A percentile compares a stretch with the other conserved stretches of the same genome.
Conservation (phyloP, 805 yeast genomes). For the Sugiyamaella lignohabitans region DNA sequence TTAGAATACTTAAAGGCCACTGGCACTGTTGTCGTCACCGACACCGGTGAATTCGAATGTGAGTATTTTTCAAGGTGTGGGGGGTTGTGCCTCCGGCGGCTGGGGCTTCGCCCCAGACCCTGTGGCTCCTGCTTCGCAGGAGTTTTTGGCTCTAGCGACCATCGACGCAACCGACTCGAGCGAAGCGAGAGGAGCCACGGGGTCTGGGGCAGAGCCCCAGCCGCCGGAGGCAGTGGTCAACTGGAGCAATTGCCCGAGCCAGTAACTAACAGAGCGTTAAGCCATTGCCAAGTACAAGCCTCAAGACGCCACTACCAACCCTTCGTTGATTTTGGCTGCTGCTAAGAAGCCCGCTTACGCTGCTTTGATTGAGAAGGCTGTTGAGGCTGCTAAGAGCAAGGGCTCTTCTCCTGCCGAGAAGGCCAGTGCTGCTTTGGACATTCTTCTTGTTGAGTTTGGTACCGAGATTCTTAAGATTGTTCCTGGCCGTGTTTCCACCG, state of each 20-base stretch:
- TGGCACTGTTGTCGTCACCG: constrained; percentile 96
- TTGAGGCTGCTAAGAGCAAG: constrained; percentile 68
- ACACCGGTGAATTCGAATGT: constrained; percentile 96
- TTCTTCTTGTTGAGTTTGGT: constrained; percentile 94
- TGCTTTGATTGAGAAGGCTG: constrained; percentile 82
- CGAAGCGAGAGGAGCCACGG: too few species aligned
- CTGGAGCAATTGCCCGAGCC: not conserved
- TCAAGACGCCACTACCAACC: constrained; percentile 99
- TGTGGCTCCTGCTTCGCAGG: too few species aligned
- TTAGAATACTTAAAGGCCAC: constrained; percentile 89
- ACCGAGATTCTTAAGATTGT: constrained; percentile 85
- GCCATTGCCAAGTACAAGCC: constrained; percentile 95
- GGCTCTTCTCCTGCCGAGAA: constrained; percentile 41
- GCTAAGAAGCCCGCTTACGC: constrained; percentile 86
- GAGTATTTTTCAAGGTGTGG: constrained; percentile 22
- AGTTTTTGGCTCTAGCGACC: too few species aligned
- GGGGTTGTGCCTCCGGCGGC: not conserved
- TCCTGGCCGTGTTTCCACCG: constrained; percentile 99
- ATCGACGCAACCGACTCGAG: too few species aligned
- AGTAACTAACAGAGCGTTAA: constrained; percentile 4
- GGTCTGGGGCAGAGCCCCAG: too few species aligned
- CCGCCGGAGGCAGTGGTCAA: too few species aligned
- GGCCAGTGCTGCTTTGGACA: constrained; percentile 80
- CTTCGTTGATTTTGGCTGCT: constrained; percentile 94
- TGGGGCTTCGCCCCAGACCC: not conserved